Conservation (phyloP, 352 stramenopile species). For the Pythium coloratum region DNA sequence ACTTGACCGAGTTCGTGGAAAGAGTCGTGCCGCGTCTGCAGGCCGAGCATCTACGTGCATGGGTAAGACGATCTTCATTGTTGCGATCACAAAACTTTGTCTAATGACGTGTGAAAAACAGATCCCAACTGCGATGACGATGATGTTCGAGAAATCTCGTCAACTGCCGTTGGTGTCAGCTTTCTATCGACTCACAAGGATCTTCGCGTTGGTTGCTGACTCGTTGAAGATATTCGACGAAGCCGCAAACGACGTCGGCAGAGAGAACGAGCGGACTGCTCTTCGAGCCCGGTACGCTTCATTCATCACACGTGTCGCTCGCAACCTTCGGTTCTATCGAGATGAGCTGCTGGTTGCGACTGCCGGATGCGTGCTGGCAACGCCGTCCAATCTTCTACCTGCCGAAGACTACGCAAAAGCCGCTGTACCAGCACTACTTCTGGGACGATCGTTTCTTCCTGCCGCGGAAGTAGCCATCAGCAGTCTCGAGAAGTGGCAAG, state of each 20-base stretch:
- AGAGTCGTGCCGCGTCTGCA: conserved; percentile 43
- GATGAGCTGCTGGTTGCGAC: conserved; percentile 72
- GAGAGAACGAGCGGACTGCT: neutral
- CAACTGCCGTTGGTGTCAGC: conserved; percentile 31
- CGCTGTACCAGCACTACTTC: conserved; percentile 48
- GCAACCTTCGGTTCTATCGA: conserved; percentile 69
- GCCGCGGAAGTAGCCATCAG: conserved; percentile 56
- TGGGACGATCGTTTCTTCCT: conserved; percentile 65
- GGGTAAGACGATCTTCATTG: neutral
- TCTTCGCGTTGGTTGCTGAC: conserved; percentile 15
- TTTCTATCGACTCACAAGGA: conserved; percentile 32
- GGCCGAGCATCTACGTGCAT: neutral
- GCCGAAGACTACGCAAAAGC: conserved; percentile 35
- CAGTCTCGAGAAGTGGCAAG: conserved; percentile 61
- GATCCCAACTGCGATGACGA: conserved; percentile 25
- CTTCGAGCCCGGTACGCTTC: conserved; percentile 32
- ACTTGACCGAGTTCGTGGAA: conserved; percentile 75
- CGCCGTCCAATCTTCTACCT: conserved; percentile 42
- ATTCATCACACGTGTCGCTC: conserved; percentile 50
- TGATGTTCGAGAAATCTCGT: conserved; percentile 25
- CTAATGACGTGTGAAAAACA: neutral
- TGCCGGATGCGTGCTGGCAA: conserved; percentile 56
- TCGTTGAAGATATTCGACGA: conserved; percentile 9
- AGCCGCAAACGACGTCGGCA: neutral
- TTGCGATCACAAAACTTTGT: neutral